Base-by-base conservation (phyloP, 1,284 basidiomycete genomes). In the Moesziomyces globuligerus region DNA sequence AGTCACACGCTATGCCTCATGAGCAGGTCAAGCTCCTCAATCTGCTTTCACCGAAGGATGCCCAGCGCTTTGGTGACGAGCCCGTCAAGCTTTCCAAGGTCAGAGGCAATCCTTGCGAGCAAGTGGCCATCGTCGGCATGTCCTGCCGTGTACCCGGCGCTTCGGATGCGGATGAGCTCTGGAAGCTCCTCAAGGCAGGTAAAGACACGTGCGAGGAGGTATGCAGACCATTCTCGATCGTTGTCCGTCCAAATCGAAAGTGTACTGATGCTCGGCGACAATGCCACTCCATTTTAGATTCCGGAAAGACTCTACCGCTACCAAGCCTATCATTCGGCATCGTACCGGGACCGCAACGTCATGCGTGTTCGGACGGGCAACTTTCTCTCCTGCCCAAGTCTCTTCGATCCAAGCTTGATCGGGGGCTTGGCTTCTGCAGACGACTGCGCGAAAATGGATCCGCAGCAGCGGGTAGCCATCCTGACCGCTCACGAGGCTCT, bases 101-200 rank as follows among this genome's bases (percentile, higher is more conserved):
- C 26, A 36, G 48, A 36, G 72, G 72, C 20, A 65, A 49, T 32
- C 66, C 68, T 13, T 64, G 59, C 24, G 55, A 68, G 28, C 58
- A 70, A 42, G 36, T 74, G 4, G 72, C 72, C 18, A 58, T 74
- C 39, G 45, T 74, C n/a, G 72, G 72, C 13, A 65, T 74, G 68
- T 61, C 59, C 23, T 74, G 72, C 45, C 56, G 60, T 9, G 53
- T 72, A 7, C 72, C 72, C 4, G 72, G 72, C 8, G 72, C 69
- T n/a, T 39, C 68, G 13, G 62, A 62, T 39, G 48, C 65, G 1
- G 68, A 74, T 4, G 64, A 64, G 37, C 54, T 72, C 6, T 74
- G 72, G 72, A 26, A 48, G 42, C 51, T 66, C 24, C 60, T 74
- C 4, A 42, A 66, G 37, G 49, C 58, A 13, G 72, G 72, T 44